These are phyloP conservation scores for Taphrina communis DNA, from an alignment of 1,139 yeast species.

Conservation along the genomic window DNA sequence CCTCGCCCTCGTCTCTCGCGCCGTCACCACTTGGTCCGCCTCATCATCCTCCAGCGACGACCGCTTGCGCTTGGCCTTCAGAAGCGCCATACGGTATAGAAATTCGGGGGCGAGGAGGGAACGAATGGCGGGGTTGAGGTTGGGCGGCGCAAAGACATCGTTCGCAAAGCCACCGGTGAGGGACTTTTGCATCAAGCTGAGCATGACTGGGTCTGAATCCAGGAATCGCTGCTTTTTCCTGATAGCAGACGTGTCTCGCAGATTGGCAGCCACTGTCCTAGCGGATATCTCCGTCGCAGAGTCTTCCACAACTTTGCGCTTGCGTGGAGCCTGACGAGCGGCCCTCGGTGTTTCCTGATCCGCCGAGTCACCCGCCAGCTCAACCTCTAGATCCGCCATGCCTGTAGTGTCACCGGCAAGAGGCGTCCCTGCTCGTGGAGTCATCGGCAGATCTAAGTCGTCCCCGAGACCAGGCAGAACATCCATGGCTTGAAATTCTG, in stretches of 20 bases:
- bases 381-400: conserved; percentile 24
- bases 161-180: conserved; percentile 24
- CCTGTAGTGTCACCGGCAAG: conserved; percentile 6
- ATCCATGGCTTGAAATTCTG: conserved; percentile 22
- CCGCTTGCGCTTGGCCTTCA: conserved; percentile 12
- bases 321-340: conserved; percentile 24
- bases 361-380: conserved; percentile 36
- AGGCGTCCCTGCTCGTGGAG: conserved; percentile 48
- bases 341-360: conserved; percentile 18
- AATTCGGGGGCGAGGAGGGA: conserved; percentile 31
- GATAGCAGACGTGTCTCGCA: conserved; percentile 29
- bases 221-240: conserved; percentile 30
- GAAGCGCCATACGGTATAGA: conserved; percentile 20
- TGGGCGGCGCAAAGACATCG: conserved; percentile 23
- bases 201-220: conserved; percentile 28
- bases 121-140: conserved; percentile 26
- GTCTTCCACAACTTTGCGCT: conserved; percentile 34
- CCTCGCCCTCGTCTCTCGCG: conserved; percentile 12
- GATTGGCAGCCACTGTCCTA: conserved; percentile 24
- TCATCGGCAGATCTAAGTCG: conserved; percentile 52
- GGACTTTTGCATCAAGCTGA: conserved; percentile 29
- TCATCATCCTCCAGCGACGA: conserved; percentile 21
- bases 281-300: conserved; percentile 28
- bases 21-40: not conserved
- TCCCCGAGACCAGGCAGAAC: conserved; percentile 3